Conservation (phyloP, 495 filamentous ascomycete genomes). For the Neurospora sp. region DNA sequence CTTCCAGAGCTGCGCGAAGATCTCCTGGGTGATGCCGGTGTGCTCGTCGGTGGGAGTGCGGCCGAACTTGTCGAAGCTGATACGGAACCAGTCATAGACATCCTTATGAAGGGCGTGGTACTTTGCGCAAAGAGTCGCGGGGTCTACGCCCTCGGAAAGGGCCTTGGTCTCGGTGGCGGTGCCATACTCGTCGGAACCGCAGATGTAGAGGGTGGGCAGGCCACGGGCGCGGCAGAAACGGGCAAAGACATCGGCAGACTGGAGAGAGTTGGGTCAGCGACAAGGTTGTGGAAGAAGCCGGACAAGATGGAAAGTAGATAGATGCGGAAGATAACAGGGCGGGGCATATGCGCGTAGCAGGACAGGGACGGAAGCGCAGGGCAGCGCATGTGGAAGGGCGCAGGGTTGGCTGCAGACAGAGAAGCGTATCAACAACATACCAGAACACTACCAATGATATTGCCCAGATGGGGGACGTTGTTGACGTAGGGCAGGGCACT, state of each 20-base stretch:
- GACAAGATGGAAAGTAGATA: too few species aligned
- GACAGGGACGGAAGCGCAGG: background rate
- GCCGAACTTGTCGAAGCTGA: slow-evolving; percentile 76
- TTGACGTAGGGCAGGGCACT: slow-evolving; percentile 83
- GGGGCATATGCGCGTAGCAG: background rate
- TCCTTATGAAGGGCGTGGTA: slow-evolving; percentile 76
- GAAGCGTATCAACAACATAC: slow-evolving; percentile 10
- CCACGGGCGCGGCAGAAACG: slow-evolving; percentile 66
- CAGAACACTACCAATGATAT: slow-evolving; percentile 84
- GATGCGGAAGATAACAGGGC: background rate
- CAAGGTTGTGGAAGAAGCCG: too few species aligned
- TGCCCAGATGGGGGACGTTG: slow-evolving; percentile 92
- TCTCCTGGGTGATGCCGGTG: slow-evolving; percentile 74
- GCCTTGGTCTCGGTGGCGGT: slow-evolving; percentile 75
- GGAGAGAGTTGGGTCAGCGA: background rate
- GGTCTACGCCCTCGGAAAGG: slow-evolving; percentile 60
- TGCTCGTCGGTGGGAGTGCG: slow-evolving; percentile 73
- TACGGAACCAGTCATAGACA: slow-evolving; percentile 75
- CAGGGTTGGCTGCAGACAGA: background rate
- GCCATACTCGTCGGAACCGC: slow-evolving; percentile 60
- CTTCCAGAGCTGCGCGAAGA: slow-evolving; percentile 64
- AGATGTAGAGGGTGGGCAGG: slow-evolving; percentile 52
- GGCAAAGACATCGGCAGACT: slow-evolving; percentile 38
- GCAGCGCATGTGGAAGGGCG: background rate
- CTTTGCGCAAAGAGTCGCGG: slow-evolving; percentile 70